Evolutionary conservation across 345 rosid species (phyloP).

Genomic region (Salix purpurea): DNA sequence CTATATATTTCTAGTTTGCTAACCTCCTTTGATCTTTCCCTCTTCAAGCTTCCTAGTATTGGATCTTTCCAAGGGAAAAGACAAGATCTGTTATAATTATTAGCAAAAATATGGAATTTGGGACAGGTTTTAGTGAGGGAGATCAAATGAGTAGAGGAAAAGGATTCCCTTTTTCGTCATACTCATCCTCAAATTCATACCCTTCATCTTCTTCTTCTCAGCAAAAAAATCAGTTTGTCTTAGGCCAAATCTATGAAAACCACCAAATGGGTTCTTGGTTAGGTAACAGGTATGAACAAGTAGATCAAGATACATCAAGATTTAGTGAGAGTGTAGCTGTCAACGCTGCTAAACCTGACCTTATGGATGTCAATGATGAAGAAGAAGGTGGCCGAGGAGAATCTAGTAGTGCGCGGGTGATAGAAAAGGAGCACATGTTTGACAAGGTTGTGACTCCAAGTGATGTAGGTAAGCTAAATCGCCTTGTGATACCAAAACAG

Average conservation of each 20-base stretch:
- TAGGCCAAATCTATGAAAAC: conserved; percentile 8
- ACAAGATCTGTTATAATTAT: not conserved
- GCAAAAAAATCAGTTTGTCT: not conserved
- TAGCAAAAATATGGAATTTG: conserved; percentile 25
- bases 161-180: conserved; percentile 21
- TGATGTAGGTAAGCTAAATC: conserved; percentile 64
- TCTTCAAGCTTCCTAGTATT: not conserved
- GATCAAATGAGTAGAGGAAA: conserved; percentile 23
- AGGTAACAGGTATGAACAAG: conserved; percentile 20
- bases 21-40: not conserved
- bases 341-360: conserved; percentile 7
- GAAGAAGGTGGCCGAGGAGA: conserved; percentile 18
- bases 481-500: conserved; percentile 58
- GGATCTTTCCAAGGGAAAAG: not conserved
- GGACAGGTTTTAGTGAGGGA: conserved; percentile 24
- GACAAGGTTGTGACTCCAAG: conserved; percentile 64
- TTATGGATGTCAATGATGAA: conserved; percentile 15
- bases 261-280: conserved; percentile 38
- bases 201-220: conserved; percentile 14
- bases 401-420: not conserved
- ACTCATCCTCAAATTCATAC: conserved; percentile 21
- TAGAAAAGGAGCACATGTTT: conserved; percentile 53
- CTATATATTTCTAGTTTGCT: not conserved
- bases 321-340: not conserved
- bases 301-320: conserved; percentile 22